These are phyloP conservation scores for Trichoderma atroviride DNA, from an alignment of 2,329 filamentous ascomycete species.

Conservation along the genomic window DNA sequence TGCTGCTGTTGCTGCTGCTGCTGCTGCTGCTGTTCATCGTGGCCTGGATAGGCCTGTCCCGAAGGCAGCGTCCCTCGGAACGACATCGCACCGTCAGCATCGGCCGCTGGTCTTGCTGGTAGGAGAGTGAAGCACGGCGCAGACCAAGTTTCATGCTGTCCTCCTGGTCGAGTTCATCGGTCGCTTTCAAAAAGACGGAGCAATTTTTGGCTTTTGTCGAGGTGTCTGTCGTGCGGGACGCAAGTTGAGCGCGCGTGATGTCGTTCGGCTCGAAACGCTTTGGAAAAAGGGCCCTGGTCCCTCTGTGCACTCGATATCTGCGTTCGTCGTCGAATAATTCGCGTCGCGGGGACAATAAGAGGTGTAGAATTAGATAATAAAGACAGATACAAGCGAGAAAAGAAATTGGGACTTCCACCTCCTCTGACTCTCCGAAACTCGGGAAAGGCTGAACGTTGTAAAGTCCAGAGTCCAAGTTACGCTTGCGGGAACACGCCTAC, in stretches of 20 bases:
- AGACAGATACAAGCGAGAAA: neutral
- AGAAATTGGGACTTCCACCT: neutral
- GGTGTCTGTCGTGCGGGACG: neutral
- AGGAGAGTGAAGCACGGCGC: slow-evolving; percentile 19
- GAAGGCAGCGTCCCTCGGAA: slow-evolving; percentile 45
- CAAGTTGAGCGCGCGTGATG: neutral
- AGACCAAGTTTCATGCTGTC: slow-evolving; percentile 26
- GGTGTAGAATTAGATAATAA: neutral
- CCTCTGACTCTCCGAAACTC: neutral
- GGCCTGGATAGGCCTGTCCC: slow-evolving; percentile 45
- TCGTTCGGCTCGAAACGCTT: neutral
- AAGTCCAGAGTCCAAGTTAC: neutral
- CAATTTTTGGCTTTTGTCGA: neutral
- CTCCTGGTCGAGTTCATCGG: slow-evolving; percentile 13
- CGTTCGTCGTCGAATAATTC: neutral
- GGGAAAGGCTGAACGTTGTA: neutral
- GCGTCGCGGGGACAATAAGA: neutral
- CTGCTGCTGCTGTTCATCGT: slow-evolving; percentile 37
- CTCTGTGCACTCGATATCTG: neutral
- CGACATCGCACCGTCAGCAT: slow-evolving; percentile 35
- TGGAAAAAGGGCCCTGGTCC: neutral
- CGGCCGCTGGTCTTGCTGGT: slow-evolving; percentile 26
- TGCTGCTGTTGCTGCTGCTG: slow-evolving; percentile 36
- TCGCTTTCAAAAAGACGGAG: neutral
- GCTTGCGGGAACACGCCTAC: slow-evolving; percentile 7